Evolutionary conservation across 1,139 yeast genomes (phyloP).

Genomic region (Geotrichum cucujoidarum): DNA sequence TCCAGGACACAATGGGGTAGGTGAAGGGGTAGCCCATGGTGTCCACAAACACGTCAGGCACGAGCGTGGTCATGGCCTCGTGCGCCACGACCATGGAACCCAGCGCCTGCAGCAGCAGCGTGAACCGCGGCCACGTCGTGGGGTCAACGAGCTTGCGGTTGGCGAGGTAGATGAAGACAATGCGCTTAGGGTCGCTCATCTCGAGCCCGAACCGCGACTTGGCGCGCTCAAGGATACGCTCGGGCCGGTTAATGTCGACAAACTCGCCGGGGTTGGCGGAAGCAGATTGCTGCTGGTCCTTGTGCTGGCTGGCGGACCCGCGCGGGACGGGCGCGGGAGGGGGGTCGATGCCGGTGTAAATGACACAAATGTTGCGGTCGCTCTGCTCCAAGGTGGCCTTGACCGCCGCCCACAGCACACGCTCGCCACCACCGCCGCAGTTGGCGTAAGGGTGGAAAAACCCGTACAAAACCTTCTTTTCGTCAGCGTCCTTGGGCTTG

Average conservation of each 20-base stretch:
- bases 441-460: constrained; percentile 95
- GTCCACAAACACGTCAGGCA: constrained; percentile 91
- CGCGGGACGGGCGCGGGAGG: constrained; percentile 14
- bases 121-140: constrained; percentile 68
- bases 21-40: constrained; percentile 92
- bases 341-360: constrained; percentile 64
- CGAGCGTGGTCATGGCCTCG: constrained; percentile 63
- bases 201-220: constrained; percentile 60
- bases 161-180: constrained; percentile 68
- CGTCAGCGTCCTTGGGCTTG: constrained; percentile 15
- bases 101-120: constrained; percentile 80
- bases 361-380: constrained; percentile 53
- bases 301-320: no score
- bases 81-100: constrained; percentile 67
- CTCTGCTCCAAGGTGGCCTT: constrained; percentile 56
- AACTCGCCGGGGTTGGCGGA: constrained; percentile 3
- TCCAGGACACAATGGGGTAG: constrained; percentile 46
- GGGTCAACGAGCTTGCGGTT: constrained; percentile 64
- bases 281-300: neutral
- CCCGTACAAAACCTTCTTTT: constrained; percentile 55
- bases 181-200: constrained; percentile 44
- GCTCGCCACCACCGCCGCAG: constrained; percentile 98
- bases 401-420: constrained; percentile 94
- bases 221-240: constrained; percentile 55
- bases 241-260: constrained; percentile 41